Percentiles rank a stretch among this genome's conserved stretches.
Evolutionary conservation across 2,329 filamentous ascomycete genomes (phyloP).

Genomic region (Huntiella savannae): DNA sequence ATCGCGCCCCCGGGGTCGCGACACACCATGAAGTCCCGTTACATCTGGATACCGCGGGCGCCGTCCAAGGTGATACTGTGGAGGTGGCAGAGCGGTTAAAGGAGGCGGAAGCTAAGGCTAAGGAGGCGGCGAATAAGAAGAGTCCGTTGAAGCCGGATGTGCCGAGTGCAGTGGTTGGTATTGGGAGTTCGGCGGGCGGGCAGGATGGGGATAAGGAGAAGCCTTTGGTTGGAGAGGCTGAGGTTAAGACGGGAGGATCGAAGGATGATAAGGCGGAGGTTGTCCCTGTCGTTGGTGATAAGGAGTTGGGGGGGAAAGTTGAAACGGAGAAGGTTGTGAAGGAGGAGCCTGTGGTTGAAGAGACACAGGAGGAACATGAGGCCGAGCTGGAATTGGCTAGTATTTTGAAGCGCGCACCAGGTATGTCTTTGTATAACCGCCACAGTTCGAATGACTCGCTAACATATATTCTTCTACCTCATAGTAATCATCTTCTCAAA

Average conservation of each 20-base stretch:
- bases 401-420: slow-evolving; percentile 69
- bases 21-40: slow-evolving; percentile 23
- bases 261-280: slow-evolving; percentile 20
- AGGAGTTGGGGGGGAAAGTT: slow-evolving; percentile 23
- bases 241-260: slow-evolving; percentile 22
- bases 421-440: slow-evolving; percentile 30
- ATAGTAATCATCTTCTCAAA: slow-evolving; percentile 93
- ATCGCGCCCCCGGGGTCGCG: slow-evolving; percentile 19
- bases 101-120: slow-evolving; percentile 49
- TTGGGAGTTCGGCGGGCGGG: slow-evolving; percentile 36
- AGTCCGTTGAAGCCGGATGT: slow-evolving; percentile 38
- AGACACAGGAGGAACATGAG: slow-evolving; percentile 40
- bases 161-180: slow-evolving; percentile 37
- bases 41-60: slow-evolving; percentile 36
- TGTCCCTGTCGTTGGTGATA: slow-evolving; percentile 28
- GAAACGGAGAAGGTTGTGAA: slow-evolving; percentile 13
- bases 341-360: slow-evolving; percentile 19
- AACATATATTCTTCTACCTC: slow-evolving; percentile 10
- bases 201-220: slow-evolving; percentile 29
- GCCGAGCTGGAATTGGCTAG: slow-evolving; percentile 53
- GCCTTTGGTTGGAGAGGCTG: slow-evolving; percentile 16
- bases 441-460: slow-evolving; percentile 1
- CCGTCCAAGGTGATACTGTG: slow-evolving; percentile 22
- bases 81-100: slow-evolving; percentile 35
- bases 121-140: slow-evolving; percentile 50